Base-by-base conservation (phyloP, 1,139 yeast species). In the Debaryomyces robertsiae region DNA sequence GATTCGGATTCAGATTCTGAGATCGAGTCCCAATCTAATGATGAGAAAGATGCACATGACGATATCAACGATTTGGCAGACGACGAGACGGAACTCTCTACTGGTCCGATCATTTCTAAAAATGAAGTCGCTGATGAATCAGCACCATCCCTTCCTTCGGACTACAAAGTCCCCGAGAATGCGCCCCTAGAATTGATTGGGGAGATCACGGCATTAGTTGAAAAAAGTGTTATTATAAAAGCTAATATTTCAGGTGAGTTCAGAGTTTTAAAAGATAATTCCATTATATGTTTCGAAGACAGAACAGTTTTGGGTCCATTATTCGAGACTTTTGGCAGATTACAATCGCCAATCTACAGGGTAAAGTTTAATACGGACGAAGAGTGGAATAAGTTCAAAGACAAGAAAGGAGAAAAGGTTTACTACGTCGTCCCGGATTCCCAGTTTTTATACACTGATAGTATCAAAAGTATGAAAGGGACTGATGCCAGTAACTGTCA, bases 401-500 rank as follows among this genome's bases (percentile, higher is more conserved):
- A 65, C 3, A 61, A 56, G 28, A 71, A 74, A 39, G 95, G 93
- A 0, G 61, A 65, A 11, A 72, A 73, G 31, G 93, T 84, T 0
- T 89, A 55, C 57, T 88, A 85, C 50, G 94, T 90, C 13, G 94
- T 87, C 2, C 84, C 91, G 1, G 85, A 82, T 34, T 84, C 96
- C 0, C 77, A 84, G 42, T 91, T 90, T 62, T 69, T 87, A 10
- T 80, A 83, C 47, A 91, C 98, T 0, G 87, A 85, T 40, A 66
- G 79, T 14, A 75, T 91, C 39, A 85, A 81, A 51, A 69, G 74
- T 18, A 47, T 81, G 16, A 90, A 84, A 54, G 98, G 98, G 10
- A 84, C 93, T 1, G 99, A 93, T 65, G 98, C 98, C 0, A 85
- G 95, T 55, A 93, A 93, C 52, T 83, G 89, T 58, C 87, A 89